phyloP scores from a whole-genome alignment of 495 filamentous ascomycete species.

The Trichoderma reesei region DNA sequence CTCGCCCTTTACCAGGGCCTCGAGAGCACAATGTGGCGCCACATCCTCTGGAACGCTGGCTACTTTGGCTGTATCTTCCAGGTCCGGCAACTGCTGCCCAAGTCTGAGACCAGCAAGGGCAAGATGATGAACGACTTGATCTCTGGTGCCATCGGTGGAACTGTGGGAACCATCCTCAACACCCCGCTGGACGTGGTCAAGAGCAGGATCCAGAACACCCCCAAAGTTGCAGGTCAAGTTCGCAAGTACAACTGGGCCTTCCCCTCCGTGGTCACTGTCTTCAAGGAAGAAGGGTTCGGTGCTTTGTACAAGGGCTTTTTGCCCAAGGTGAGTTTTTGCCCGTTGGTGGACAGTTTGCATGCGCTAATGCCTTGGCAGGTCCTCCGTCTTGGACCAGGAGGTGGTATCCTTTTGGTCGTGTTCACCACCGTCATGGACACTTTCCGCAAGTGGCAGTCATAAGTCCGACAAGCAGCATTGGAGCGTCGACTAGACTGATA shows the following conservation, averaged over 20 bases:
- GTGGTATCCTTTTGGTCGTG: conserved; percentile 81
- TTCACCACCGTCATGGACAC: conserved; percentile 93
- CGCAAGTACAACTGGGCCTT: conserved; percentile 99
- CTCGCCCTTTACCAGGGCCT: conserved; percentile 93
- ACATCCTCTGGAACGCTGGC: conserved; percentile 93
- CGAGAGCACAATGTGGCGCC: conserved; percentile 92
- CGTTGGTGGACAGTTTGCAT: conserved; percentile 14
- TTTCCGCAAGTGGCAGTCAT: conserved; percentile 40
- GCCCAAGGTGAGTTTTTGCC: conserved; percentile 60
- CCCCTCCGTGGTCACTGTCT: conserved; percentile 71
- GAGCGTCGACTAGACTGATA: not conserved
- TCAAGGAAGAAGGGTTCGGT: conserved; percentile 84
- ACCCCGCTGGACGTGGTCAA: conserved; percentile 98
- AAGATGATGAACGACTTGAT: conserved; percentile 81
- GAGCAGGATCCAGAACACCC: conserved; percentile 88
- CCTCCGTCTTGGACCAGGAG: conserved; percentile 24
- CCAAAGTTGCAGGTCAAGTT: conserved; percentile 63
- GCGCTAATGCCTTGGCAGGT: conserved; percentile 1
- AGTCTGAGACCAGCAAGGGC: conserved; percentile 63
- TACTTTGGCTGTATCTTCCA: conserved; percentile 99
- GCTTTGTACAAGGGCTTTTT: conserved; percentile 97
- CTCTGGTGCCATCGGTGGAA: conserved; percentile 79
- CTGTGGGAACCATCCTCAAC: conserved; percentile 86
- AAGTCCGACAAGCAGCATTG: not conserved
- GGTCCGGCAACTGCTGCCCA: conserved; percentile 72